Conservation (phyloP, 257 asterid species). For the Nemophila menziesii region DNA sequence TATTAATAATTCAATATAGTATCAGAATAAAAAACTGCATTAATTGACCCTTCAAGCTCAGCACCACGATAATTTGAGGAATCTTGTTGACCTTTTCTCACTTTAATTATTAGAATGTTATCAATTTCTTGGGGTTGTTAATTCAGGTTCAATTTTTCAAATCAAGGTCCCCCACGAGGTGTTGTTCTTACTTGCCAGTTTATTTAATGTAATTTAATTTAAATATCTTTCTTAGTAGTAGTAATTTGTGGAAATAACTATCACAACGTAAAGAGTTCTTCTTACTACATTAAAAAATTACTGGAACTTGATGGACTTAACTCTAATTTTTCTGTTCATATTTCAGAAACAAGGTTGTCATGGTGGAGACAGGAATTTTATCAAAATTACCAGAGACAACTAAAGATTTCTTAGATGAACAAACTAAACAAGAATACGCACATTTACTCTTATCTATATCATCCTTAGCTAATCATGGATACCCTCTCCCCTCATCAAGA, state of each 20-base stretch:
- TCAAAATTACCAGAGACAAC: constrained; percentile 44
- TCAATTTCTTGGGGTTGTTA: constrained; percentile 9
- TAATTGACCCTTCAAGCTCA: constrained; percentile 28
- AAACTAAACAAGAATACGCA: constrained; percentile 35
- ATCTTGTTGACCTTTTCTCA: constrained; percentile 48
- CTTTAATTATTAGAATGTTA: constrained; percentile 15
- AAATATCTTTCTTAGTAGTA: neutral
- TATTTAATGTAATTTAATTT: constrained; percentile 1
- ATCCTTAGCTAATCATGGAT: constrained; percentile 40
- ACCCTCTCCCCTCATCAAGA: constrained; percentile 31
- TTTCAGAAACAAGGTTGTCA: constrained; percentile 73
- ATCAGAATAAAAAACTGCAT: constrained; percentile 15
- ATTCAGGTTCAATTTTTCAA: constrained; percentile 9
- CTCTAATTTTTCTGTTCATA: constrained; percentile 13
- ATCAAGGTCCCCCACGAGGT: constrained; percentile 11
- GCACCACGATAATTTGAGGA: constrained; percentile 20
- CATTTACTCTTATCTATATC: constrained; percentile 53
- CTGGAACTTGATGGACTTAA: too few species aligned
- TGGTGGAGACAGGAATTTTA: constrained; percentile 80
- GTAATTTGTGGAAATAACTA: constrained; percentile 2
- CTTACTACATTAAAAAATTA: too few species aligned
- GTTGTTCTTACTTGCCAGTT: constrained; percentile 1
- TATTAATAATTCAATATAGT: too few species aligned
- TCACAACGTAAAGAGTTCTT: too few species aligned
- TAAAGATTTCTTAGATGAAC: constrained; percentile 26